These are phyloP conservation scores for Myxozyma mucilagina DNA, from an alignment of 805 yeast species.

Conservation along the genomic window DNA sequence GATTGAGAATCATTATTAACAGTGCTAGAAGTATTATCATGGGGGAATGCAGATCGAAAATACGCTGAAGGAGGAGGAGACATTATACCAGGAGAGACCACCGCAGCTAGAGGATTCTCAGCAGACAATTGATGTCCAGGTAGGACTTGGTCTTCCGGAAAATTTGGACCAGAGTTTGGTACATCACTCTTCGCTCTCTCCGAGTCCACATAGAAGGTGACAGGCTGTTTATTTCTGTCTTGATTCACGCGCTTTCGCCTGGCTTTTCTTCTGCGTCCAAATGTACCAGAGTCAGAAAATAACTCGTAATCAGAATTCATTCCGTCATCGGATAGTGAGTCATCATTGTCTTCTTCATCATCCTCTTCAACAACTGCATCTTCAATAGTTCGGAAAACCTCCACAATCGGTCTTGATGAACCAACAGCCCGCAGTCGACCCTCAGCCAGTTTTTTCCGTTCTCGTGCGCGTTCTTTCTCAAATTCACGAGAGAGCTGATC, in stretches of 20 bases:
- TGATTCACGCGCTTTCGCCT: conserved; percentile 2
- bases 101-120: background rate
- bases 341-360: conserved; percentile 37
- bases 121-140: background rate
- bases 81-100: conserved; percentile 10
- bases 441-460: conserved; percentile 60
- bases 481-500: conserved; percentile 82
- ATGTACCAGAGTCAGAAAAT: conserved; percentile 28
- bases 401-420: conserved; percentile 82
- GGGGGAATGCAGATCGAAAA: conserved; percentile 2
- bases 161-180: background rate
- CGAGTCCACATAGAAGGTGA: background rate
- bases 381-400: conserved; percentile 80
- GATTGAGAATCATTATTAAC: background rate
- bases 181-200: background rate
- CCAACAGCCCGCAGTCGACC: conserved; percentile 58
- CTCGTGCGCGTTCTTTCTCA: conserved; percentile 80
- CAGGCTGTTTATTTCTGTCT: background rate
- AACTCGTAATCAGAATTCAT: conserved; percentile 24
- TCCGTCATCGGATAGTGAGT: conserved; percentile 18
- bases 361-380: conserved; percentile 75
- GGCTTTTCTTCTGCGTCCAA: conserved; percentile 12
- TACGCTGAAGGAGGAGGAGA: conserved; percentile 13
- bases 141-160: background rate
- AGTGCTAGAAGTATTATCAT: background rate